These are phyloP conservation scores for Peniophora sp. DNA, from an alignment of 1,284 basidiomycete species.

Conservation along the genomic window DNA sequence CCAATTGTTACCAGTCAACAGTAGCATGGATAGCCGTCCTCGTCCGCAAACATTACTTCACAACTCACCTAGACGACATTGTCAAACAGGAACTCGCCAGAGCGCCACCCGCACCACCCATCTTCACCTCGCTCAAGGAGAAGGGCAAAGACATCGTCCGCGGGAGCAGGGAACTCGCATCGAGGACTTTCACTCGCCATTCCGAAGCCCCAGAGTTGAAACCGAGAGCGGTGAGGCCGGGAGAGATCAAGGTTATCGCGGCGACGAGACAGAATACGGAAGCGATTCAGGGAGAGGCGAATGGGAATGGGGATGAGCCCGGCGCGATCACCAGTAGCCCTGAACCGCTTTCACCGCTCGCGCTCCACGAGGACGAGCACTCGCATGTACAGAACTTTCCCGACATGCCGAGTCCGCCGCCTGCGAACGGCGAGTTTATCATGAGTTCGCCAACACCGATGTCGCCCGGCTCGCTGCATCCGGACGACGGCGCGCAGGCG, in stretches of 20 bases:
- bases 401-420: too few species aligned
- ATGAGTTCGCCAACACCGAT: background rate
- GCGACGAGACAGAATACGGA: too few species aligned
- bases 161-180: background rate
- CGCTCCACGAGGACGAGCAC: too few species aligned
- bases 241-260: too few species aligned
- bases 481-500: background rate
- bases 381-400: too few species aligned
- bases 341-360: too few species aligned
- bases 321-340: too few species aligned
- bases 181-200: too few species aligned
- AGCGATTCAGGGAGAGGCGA: too few species aligned
- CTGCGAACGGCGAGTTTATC: background rate
- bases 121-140: background rate
- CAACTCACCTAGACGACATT: conserved; percentile 61
- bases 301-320: too few species aligned
- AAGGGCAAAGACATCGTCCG: background rate
- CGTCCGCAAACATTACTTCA: conserved; percentile 64
- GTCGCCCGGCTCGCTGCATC: background rate
- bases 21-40: conserved; percentile 65
- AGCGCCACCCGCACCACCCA: background rate
- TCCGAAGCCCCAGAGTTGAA: too few species aligned
- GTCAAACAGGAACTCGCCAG: conserved; percentile 30
- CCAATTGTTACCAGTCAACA: conserved; percentile 33
- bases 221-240: too few species aligned